Base-by-base conservation (phyloP, 2,329 filamentous ascomycete species). In the Pyrenophora teres region DNA sequence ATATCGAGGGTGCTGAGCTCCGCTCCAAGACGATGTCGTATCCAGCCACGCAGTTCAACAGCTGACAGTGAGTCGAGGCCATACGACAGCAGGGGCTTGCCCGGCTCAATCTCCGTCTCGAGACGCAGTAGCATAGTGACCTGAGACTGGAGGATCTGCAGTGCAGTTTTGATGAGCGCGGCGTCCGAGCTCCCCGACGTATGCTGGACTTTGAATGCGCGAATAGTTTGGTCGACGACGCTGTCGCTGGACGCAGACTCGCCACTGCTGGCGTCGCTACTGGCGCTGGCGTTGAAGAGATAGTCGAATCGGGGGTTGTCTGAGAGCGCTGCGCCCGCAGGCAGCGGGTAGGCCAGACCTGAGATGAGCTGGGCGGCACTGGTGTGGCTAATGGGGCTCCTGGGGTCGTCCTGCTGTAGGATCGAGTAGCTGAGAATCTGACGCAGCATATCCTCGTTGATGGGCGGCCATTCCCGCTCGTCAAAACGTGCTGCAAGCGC, bases 31-130 rank as follows among this genome's bases (percentile, higher is more conserved):
- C 40, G 25, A 19, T 18, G 13, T 1, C 36, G 32, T 18, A 27
- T 35, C 44, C 44, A 46, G 6, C 25, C 13, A 18, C 44, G 21
- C 25, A 46, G 15, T 18, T 46, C 44, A 7, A 46, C 44, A 19
- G 37, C 37, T 9, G 23, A 27, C 8, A 46, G 37, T 8, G 36
- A 40, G 18, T 46, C 44, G 9, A 46, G 18, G 12, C 44, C 44
- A 18, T 46, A 46, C 12, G 12, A 36, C n/a, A 15, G 13, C 7
- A 46, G 9, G 3, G 44, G 38, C 18, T 18, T 40, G 3, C 16
- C 16, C 6, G 27, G 6, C 7, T 46, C 44, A 6, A 46, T 18
- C 4, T 40, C 44, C 3, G 32, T 15, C 8, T 4, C 4, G 33
- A 9, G 27, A 30, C 36, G 12, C 30, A 46, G 18, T 15, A 15